phyloP scores from a whole-genome alignment of 2,329 filamentous ascomycete species.

The Xylaria polymorpha region DNA sequence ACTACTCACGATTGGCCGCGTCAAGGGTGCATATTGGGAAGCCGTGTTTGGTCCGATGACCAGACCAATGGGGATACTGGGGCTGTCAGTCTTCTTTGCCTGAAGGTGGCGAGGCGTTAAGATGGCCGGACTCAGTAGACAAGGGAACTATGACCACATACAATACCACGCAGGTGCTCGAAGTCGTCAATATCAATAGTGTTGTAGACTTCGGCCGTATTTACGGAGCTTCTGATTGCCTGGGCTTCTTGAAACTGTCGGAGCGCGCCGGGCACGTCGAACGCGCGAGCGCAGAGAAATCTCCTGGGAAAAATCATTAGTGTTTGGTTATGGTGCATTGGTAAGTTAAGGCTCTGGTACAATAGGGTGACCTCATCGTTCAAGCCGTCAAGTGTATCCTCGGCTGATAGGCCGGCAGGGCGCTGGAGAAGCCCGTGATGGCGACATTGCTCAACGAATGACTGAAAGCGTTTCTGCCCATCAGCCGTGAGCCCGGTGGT shows the following conservation, averaged over 20 bases:
- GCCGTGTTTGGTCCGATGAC: constrained; percentile 29
- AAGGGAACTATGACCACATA: constrained; percentile 7
- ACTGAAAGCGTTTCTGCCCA: constrained; percentile 21
- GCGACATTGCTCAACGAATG: constrained; percentile 29
- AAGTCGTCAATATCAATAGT: constrained; percentile 34
- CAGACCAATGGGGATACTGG: constrained; percentile 36
- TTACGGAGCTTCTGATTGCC: constrained; percentile 25
- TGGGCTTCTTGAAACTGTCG: constrained; percentile 33
- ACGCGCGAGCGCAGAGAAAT: constrained; percentile 29
- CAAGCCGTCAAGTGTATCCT: constrained; percentile 31
- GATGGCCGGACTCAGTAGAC: background rate
- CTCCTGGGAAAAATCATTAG: constrained; percentile 13
- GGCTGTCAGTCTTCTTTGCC: background rate
- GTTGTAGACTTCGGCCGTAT: constrained; percentile 22
- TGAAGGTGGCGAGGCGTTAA: background rate
- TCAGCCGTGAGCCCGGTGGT: constrained; percentile 18
- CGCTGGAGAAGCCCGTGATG: constrained; percentile 28
- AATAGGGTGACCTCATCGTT: constrained; percentile 29
- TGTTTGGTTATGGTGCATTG: background rate
- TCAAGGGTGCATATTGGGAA: constrained; percentile 33
- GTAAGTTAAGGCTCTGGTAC: constrained; percentile 8
- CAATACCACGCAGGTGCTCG: constrained; percentile 27
- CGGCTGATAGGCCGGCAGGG: constrained; percentile 21
- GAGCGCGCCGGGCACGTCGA: constrained; percentile 24
- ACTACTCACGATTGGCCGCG: constrained; percentile 19